A percentile compares a stretch with the other conserved stretches of the same genome.
phyloP scores from a whole-genome alignment of 768 basidiomycete species.

The Macrolepiota albuminosa region DNA sequence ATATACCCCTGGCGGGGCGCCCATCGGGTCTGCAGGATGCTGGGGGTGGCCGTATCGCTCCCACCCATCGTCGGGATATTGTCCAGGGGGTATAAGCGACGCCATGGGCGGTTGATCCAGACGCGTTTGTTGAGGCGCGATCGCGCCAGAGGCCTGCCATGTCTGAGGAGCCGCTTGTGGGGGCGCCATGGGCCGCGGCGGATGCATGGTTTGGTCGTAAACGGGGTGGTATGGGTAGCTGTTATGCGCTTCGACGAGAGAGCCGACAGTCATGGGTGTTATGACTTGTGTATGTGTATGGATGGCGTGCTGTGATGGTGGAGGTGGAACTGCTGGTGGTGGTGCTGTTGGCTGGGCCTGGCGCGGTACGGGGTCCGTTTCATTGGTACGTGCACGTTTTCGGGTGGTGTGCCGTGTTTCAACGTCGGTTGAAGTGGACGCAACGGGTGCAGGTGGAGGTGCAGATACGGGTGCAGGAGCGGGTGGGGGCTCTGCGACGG shows the following conservation, averaged over 20 bases:
- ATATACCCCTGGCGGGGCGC: slow-evolving; percentile 44
- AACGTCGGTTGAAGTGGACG: slow-evolving; percentile 2
- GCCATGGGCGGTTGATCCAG: slow-evolving; percentile 41
- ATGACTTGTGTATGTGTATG: slow-evolving; percentile 17
- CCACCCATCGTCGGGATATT: slow-evolving; percentile 55
- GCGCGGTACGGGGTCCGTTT: slow-evolving; percentile 6
- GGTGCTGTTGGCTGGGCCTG: slow-evolving; percentile 13
- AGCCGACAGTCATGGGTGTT: slow-evolving; percentile 25
- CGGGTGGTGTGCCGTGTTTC: slow-evolving; percentile 9
- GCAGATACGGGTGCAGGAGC: slow-evolving; percentile 8
- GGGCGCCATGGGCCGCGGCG: slow-evolving; percentile 38
- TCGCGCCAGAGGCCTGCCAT: slow-evolving; percentile 59
- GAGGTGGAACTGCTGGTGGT: slow-evolving; percentile 11
- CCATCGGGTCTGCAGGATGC: slow-evolving; percentile 43
- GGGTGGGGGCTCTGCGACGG: slow-evolving; percentile 15
- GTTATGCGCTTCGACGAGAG: slow-evolving; percentile 24
- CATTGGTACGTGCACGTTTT: slow-evolving; percentile 9
- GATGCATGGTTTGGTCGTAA: slow-evolving; percentile 25
- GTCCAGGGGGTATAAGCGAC: slow-evolving; percentile 39
- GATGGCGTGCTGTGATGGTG: slow-evolving; percentile 13
- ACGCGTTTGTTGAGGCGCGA: slow-evolving; percentile 65
- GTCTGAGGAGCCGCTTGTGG: slow-evolving; percentile 53
- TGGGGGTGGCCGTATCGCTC: slow-evolving; percentile 45
- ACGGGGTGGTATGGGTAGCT: slow-evolving; percentile 34
- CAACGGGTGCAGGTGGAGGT: slow-evolving; percentile 5